Base-by-base conservation (phyloP, 2,329 filamentous ascomycete genomes). In the Calonectria hongkongensis region DNA sequence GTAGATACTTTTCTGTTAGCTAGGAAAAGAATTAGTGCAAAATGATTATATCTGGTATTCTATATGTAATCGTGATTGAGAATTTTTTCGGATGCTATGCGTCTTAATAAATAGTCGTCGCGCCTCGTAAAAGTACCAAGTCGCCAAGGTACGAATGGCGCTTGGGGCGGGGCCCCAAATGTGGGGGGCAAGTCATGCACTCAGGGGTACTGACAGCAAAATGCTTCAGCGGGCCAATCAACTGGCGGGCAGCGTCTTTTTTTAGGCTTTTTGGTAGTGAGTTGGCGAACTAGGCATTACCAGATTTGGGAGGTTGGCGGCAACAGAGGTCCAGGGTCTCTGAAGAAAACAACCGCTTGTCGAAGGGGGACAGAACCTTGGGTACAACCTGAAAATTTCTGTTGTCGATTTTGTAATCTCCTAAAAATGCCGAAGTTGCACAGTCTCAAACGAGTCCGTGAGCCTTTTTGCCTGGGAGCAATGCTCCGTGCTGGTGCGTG, bases 231-330 rank as follows among this genome's bases (percentile, higher is more conserved):
- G 21, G 33, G 33, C 54, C 54, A 60, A 60, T 43, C 33, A 41
- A 12, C 54, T 39, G 15, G 48, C 25, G 13, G 27, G 48, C 48
- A 30, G 48, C 25, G 21, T 41, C 25, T 21, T 36, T 33, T 54
- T 30, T 54, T 58, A 41, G n/a, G 36, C 39, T 15, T 16, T 16
- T 18, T 41, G 54, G 41, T n/a, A 41, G 33, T 33, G 54, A 21
- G 54, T 21, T 25, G n/a, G 21, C 36, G 21, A 25, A 21, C 36
- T 60, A 41, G 7, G 12, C 13, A 25, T 27, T 30, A 1, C 6
- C 21, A 16, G n/a, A 18, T 60, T 36, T 60, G 54, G 33, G 33
- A 60, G n/a, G 54, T 60, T 41, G 54, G 54, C 21, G 54, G 54
- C n/a, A 27, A 27, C 33, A 39, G 6, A 27, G 21, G 15, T 41